A percentile compares a stretch with the other conserved stretches of the same genome.
Evolutionary conservation across 2,329 filamentous ascomycete species (phyloP).

Genomic region (Alternaria dauci): DNA sequence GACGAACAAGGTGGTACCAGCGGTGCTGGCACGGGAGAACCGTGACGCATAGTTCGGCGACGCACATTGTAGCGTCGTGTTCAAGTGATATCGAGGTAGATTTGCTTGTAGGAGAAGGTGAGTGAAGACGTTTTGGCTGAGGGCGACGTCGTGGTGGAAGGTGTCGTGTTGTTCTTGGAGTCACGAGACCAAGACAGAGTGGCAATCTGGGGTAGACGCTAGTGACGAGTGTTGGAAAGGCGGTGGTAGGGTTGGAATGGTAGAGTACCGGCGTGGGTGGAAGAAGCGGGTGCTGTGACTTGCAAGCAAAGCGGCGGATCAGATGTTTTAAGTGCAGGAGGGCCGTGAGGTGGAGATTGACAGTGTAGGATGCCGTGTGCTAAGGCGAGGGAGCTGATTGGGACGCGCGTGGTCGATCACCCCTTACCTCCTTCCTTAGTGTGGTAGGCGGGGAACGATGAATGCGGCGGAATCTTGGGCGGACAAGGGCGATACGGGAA

Average conservation of each 20-base stretch:
- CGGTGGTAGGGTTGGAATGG: conserved; percentile 5
- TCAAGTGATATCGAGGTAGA: conserved; percentile 41
- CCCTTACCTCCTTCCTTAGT: conserved; percentile 26
- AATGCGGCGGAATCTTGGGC: conserved; percentile 25
- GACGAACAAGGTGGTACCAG: conserved; percentile 58
- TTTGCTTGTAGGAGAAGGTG: conserved; percentile 30
- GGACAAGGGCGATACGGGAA: conserved; percentile 22
- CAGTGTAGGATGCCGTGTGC: conserved; percentile 29
- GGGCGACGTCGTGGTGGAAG: conserved; percentile 36
- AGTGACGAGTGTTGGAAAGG: conserved; percentile 30
- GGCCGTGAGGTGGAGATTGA: conserved; percentile 29
- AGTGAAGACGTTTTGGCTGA: conserved; percentile 25
- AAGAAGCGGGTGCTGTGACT: conserved; percentile 14
- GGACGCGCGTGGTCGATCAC: conserved; percentile 24
- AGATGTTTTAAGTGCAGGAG: conserved; percentile 32
- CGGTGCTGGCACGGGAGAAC: conserved; percentile 58
- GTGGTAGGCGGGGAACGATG: conserved; percentile 23
- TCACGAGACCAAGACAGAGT: conserved; percentile 32
- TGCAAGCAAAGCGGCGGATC: conserved; percentile 22
- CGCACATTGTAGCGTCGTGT: conserved; percentile 53
- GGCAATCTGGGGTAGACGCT: conserved; percentile 35
- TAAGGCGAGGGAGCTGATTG: conserved; percentile 39
- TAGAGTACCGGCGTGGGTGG: conserved; percentile 15
- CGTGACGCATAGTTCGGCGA: conserved; percentile 60
- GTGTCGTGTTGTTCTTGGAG: conserved; percentile 19